These are phyloP conservation scores for Cynanchum wilfordii DNA, from an alignment of 257 asterid species.

Conservation along the genomic window DNA sequence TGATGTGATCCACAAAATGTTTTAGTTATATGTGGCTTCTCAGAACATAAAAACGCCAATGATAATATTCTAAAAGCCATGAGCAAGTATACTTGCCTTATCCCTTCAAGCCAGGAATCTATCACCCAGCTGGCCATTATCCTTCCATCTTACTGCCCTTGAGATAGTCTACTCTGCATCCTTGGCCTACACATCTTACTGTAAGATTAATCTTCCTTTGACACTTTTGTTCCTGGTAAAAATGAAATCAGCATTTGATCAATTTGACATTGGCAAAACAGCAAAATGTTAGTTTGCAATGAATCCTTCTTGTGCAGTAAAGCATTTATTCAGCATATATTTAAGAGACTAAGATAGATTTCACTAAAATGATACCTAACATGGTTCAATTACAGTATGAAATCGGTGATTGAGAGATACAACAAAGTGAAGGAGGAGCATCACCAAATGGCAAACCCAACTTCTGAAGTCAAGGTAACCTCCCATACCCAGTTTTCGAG, in stretches of 20 bases:
- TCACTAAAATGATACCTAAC: slow-evolving; percentile 5
- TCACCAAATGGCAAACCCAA: slow-evolving; percentile 47
- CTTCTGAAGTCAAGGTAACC: slow-evolving; percentile 69
- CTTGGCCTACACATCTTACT: not conserved
- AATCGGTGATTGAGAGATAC: slow-evolving; percentile 59
- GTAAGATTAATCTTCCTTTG: not conserved
- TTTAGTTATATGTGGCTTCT: not conserved
- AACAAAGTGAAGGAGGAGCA: slow-evolving; percentile 51
- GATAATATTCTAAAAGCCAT: not conserved
- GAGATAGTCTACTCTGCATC: not conserved
- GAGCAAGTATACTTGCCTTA: not conserved
- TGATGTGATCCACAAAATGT: not conserved
- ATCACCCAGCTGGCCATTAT: not conserved
- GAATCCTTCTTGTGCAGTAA: not conserved
- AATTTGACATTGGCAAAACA: not conserved
- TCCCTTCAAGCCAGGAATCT: not conserved
- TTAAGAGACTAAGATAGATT: not conserved
- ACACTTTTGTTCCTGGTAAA: not conserved
- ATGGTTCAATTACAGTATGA: slow-evolving; percentile 47
- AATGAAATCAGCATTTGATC: not conserved
- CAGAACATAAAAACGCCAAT: not conserved
- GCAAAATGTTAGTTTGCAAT: not conserved
- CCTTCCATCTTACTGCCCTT: not conserved
- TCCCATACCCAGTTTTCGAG: slow-evolving; percentile 14
- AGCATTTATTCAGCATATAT: not conserved